Evolutionary conservation across 202 grass and related monocot genomes (phyloP), one percentile per base, ranked within the genome.

Genomic region (Eragrostis tef): DNA sequence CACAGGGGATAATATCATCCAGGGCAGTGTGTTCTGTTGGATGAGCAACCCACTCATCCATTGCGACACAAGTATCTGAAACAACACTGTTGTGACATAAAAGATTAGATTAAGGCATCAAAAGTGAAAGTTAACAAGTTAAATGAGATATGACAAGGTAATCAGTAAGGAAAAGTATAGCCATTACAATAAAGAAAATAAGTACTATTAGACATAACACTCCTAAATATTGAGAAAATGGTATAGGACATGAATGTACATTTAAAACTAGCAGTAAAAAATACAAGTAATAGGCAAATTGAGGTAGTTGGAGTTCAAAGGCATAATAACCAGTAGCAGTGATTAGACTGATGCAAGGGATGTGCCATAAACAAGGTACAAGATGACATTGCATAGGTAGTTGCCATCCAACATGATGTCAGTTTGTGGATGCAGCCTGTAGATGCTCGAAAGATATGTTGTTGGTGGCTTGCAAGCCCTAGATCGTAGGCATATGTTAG

Each of bases 1-100:
- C 92, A 43, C 96, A 99, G 6, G 96, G 92, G 64, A 99, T 80
- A 50, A 99, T 91, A 70, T 95, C 96, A 64, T 99, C 96, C 48
- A 99, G 80, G 78, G 96, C 88, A 11, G 96, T 91, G 68, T 93
- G 90, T 49, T 89, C 82, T 3, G 84, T 88, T 25, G 96, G 96
- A 81, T 99, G 90, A 79, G 46, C 83, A 45, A 88, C 85, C 96
- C 96, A 99, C 17, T 91, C 87, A 6, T 93, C 88, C 93, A 99
- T 99, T 3, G 96, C 84, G 11, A 95, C 89, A 73, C 96, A 99
- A 14, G 96, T 83, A 84, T 99, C 96, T 52, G 82, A 85, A 5
- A 87, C 85, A 19, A 88, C 93, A 68, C 96, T 99, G 80, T 71
- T 51, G 82, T 43, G 8, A 54, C 1, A 78, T 6, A 71, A 24